These are phyloP conservation scores for Fusarium verrucosum DNA, from an alignment of 2,329 filamentous ascomycete genomes.

Conservation along the genomic window DNA sequence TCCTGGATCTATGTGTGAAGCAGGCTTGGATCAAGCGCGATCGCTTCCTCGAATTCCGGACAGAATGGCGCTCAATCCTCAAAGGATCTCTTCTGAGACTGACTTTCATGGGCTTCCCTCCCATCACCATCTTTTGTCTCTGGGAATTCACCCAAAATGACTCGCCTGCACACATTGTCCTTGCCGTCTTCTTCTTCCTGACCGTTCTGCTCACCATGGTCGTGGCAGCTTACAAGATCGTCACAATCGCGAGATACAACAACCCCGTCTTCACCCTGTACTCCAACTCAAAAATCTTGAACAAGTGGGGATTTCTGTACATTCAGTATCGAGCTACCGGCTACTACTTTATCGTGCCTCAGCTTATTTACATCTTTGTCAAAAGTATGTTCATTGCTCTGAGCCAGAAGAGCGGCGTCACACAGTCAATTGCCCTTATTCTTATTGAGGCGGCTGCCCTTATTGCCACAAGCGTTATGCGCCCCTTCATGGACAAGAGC, in stretches of 20 bases:
- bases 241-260: constrained; percentile 91
- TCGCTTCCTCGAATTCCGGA: constrained; percentile 91
- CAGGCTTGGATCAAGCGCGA: constrained; percentile 81
- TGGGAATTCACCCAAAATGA: constrained; percentile 92
- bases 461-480: constrained; percentile 78
- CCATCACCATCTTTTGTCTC: constrained; percentile 87
- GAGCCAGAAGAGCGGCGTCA: constrained; percentile 72
- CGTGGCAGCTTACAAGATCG: constrained; percentile 89
- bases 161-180: constrained; percentile 83
- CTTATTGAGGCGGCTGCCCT: constrained; percentile 83
- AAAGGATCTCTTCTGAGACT: constrained; percentile 94
- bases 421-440: constrained; percentile 85
- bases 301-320: constrained; percentile 98
- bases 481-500: constrained; percentile 98
- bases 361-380: constrained; percentile 78
- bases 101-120: constrained; percentile 88
- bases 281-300: constrained; percentile 87
- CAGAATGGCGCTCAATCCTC: constrained; percentile 89
- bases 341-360: constrained; percentile 91
- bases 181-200: constrained; percentile 89
- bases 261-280: constrained; percentile 97
- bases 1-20: constrained; percentile 79
- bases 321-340: constrained; percentile 95
- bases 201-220: constrained; percentile 78
- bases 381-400: constrained; percentile 92